These are phyloP conservation scores for Trichoderma reesei DNA, from an alignment of 495 filamentous ascomycete genomes.

Conservation along the genomic window DNA sequence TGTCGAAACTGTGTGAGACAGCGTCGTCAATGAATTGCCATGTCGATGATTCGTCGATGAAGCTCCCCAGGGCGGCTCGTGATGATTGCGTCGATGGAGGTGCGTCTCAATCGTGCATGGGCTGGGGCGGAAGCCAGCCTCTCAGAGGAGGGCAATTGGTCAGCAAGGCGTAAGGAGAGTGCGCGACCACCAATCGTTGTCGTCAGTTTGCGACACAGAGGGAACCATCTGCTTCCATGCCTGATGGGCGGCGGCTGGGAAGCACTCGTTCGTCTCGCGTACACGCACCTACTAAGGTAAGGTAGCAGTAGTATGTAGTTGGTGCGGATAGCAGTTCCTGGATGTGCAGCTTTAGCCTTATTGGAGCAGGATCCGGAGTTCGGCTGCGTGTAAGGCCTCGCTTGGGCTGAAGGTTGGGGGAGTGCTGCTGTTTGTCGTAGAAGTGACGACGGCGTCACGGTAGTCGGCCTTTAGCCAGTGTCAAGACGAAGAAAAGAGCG, in stretches of 20 bases:
- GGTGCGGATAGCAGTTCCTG: not conserved
- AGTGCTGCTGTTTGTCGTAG: not conserved
- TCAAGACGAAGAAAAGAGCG: not conserved
- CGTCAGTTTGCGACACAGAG: not conserved
- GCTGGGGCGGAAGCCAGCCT: slow-evolving; percentile 4
- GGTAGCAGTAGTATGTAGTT: not conserved
- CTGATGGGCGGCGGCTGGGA: not conserved
- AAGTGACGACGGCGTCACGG: not conserved
- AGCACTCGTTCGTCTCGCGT: too few species aligned
- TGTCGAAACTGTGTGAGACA: not conserved
- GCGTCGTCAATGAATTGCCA: not conserved
- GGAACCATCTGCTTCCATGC: not conserved
- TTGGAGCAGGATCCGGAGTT: not conserved
- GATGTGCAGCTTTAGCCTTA: not conserved
- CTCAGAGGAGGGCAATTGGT: slow-evolving; percentile 9
- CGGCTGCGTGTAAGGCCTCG: not conserved
- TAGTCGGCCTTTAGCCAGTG: not conserved
- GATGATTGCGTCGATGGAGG: not conserved
- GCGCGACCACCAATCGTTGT: not conserved
- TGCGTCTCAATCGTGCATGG: not conserved
- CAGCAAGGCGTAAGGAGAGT: slow-evolving; percentile 3
- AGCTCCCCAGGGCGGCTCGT: not conserved
- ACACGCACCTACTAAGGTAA: too few species aligned
- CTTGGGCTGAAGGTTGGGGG: not conserved
- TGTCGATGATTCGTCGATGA: not conserved